Percentiles rank a stretch among this genome's conserved stretches.
Conservation (phyloP, 2,329 filamentous ascomycete genomes). For the Cordyceps cicadae region DNA sequence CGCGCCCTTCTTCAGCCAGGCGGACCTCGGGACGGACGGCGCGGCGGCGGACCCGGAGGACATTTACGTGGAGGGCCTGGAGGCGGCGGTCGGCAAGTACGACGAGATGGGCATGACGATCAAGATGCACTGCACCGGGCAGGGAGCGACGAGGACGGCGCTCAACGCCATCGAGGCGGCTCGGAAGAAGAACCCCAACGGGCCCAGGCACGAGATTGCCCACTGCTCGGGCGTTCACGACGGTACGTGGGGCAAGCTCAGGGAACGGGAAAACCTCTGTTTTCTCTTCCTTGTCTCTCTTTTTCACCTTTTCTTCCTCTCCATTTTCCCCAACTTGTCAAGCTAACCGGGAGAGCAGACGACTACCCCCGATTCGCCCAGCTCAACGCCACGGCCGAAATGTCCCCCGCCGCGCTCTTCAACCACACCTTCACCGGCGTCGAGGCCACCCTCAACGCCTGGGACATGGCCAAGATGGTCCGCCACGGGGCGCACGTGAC, state of each 20-base stretch:
- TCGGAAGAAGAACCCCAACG: background rate
- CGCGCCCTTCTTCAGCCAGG: background rate
- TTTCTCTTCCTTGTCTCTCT: too few relatives aligned
- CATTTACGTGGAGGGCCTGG: background rate
- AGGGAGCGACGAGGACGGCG: background rate
- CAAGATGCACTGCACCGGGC: background rate
- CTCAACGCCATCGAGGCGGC: background rate
- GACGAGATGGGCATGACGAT: background rate
- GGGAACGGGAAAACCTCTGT: background rate
- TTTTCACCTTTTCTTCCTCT: too few relatives aligned
- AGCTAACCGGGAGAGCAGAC: background rate
- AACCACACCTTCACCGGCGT: background rate
- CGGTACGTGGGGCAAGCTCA: background rate
- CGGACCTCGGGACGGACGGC: background rate
- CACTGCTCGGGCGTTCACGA: background rate
- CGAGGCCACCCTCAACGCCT: background rate
- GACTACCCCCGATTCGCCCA: background rate
- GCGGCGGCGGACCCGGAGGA: background rate
- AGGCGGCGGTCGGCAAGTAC: background rate
- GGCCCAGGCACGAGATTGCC: background rate
- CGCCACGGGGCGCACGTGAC: background rate
- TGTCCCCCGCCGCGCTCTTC: background rate
- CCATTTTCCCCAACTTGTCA: too few relatives aligned
- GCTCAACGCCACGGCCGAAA: background rate
- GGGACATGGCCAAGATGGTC: background rate